phyloP scores from a whole-genome alignment of 2,329 filamentous ascomycete genomes.

The Madurella fahalii region DNA sequence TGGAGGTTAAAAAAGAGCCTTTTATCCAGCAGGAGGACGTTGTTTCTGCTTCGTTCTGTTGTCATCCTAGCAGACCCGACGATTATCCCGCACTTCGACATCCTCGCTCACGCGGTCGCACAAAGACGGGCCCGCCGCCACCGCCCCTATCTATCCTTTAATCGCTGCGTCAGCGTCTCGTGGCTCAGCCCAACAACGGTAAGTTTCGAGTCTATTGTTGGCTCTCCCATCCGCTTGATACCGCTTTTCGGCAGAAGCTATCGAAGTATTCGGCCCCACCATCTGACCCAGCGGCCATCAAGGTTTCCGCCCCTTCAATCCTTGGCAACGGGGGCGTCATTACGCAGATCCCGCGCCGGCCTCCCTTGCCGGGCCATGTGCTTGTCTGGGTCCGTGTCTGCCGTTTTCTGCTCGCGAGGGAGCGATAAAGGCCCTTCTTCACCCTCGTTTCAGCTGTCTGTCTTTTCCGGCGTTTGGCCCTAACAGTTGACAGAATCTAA shows the following conservation, averaged over 20 bases:
- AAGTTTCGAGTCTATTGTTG: slow-evolving; percentile 8
- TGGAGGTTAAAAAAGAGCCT: background rate
- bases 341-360: background rate
- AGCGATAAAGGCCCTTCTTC: background rate
- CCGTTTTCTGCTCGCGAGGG: background rate
- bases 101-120: background rate
- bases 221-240: background rate
- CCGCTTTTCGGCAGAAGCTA: background rate
- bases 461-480: background rate
- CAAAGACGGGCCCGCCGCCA: background rate
- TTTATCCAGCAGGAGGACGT: background rate
- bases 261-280: background rate
- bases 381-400: background rate
- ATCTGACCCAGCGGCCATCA: background rate
- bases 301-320: background rate
- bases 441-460: background rate
- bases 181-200: background rate
- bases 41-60: background rate
- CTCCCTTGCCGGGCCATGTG: background rate
- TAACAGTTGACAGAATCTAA: background rate
- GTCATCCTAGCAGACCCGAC: background rate
- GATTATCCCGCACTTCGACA: no score
- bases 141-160: background rate
- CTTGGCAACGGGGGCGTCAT: background rate
- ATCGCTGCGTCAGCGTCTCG: background rate